phyloP scores from a whole-genome alignment of 306 rosid genomes.

The Prunus campanulata region DNA sequence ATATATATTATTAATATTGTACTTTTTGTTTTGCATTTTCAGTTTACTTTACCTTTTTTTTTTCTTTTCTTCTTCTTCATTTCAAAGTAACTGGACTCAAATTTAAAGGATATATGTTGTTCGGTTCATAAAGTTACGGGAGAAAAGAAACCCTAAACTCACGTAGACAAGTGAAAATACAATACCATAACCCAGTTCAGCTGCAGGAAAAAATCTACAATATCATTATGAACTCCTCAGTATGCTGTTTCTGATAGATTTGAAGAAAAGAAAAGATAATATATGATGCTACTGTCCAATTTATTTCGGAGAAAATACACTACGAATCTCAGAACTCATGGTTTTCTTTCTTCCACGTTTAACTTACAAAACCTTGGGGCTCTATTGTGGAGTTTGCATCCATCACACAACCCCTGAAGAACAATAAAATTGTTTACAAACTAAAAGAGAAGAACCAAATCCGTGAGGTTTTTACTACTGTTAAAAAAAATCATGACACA shows the following conservation, averaged over 20 bases:
- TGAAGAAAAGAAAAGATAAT: too few species aligned
- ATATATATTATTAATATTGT: too few species aligned
- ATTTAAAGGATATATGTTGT: too few species aligned
- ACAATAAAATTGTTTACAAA: too few species aligned
- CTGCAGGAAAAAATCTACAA: background rate
- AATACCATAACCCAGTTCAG: background rate
- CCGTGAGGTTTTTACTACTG: background rate
- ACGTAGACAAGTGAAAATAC: too few species aligned
- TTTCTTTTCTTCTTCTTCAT: too few species aligned
- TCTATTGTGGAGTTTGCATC: background rate
- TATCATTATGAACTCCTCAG: background rate
- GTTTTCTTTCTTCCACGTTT: background rate
- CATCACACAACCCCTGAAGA: background rate
- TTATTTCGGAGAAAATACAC: background rate
- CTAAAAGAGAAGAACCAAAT: constrained; percentile 31
- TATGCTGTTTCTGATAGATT: background rate
- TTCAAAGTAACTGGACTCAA: too few species aligned
- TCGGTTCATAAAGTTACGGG: too few species aligned
- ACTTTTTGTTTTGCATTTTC: too few species aligned
- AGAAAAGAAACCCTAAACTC: too few species aligned
- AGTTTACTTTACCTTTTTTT: too few species aligned
- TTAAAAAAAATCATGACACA: background rate
- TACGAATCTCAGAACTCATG: background rate
- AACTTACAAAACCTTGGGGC: background rate
- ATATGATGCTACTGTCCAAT: background rate